These are phyloP conservation scores for Caryopteris hybrid DNA, from an alignment of 305 asterid species.

Conservation along the genomic window DNA sequence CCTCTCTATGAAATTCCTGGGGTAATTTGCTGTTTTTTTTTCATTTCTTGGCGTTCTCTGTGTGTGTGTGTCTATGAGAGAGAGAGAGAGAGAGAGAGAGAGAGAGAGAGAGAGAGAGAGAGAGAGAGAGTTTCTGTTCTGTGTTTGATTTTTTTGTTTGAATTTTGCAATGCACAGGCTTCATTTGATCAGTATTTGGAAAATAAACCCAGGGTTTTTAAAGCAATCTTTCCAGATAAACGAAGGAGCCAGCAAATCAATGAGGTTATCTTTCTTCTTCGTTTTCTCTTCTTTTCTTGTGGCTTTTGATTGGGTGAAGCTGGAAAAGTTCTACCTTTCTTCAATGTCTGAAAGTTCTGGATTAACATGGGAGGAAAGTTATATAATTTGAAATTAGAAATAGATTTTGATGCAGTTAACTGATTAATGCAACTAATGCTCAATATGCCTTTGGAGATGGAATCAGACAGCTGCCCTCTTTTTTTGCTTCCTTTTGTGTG, in stretches of 20 bases:
- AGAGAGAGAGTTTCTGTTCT: neutral
- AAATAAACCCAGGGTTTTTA: constrained; percentile 76
- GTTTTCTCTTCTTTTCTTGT: neutral
- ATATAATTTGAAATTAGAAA: neutral
- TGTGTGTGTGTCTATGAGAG: too few species aligned
- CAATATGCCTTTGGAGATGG: neutral
- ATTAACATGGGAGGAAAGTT: neutral
- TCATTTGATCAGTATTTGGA: constrained; percentile 83
- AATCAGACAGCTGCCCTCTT: neutral
- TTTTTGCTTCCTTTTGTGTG: too few species aligned
- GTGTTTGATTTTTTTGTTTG: constrained; percentile 3
- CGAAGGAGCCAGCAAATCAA: constrained; percentile 73
- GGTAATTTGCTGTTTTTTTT: constrained; percentile 32
- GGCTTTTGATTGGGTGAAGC: neutral
- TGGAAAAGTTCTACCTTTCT: neutral
- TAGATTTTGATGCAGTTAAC: neutral
- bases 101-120: too few species aligned
- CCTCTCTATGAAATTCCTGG: constrained; percentile 68
- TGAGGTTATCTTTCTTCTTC: constrained; percentile 41
- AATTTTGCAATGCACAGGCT: constrained; percentile 46
- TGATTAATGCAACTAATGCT: neutral
- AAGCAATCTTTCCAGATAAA: constrained; percentile 88
- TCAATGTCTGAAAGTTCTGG: neutral
- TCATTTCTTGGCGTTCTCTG: too few species aligned
- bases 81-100: too few species aligned